Evolutionary conservation across 2,329 filamentous ascomycete species (phyloP).

Genomic region (Fusarium austroafricanum): DNA sequence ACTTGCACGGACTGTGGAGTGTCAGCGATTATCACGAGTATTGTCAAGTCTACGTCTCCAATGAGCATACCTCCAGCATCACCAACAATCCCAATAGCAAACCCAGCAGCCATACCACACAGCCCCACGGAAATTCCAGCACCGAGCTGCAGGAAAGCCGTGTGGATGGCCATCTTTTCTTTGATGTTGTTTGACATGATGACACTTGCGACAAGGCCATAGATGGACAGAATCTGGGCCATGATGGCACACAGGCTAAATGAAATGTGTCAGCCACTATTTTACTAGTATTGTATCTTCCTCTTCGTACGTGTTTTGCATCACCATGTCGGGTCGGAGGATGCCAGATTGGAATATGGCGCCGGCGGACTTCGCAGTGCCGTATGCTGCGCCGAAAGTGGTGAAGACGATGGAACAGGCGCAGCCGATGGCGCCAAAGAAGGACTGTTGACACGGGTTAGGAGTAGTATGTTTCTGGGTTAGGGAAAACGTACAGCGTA

Average conservation of each 20-base stretch:
- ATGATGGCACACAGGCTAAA: slow-evolving; percentile 57
- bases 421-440: slow-evolving; percentile 58
- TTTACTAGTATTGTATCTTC: not conserved
- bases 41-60: not conserved
- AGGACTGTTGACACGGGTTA: slow-evolving; percentile 47
- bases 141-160: slow-evolving; percentile 58
- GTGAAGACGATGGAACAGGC: slow-evolving; percentile 62
- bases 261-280: slow-evolving; percentile 17
- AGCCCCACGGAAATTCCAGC: slow-evolving; percentile 58
- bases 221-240: slow-evolving; percentile 62
- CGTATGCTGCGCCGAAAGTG: slow-evolving; percentile 61
- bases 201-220: slow-evolving; percentile 59
- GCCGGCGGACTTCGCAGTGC: slow-evolving; percentile 56
- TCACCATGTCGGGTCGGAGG: slow-evolving; percentile 58
- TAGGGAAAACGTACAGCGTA: slow-evolving; percentile 55
- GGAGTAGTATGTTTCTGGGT: not conserved
- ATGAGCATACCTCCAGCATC: slow-evolving; percentile 54
- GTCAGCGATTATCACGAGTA: slow-evolving; percentile 7
- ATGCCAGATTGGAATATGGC: slow-evolving; percentile 59
- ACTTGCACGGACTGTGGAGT: slow-evolving; percentile 55
- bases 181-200: slow-evolving; percentile 56
- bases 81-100: slow-evolving; percentile 60
- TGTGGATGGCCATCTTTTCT: slow-evolving; percentile 57
- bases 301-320: slow-evolving; percentile 54
- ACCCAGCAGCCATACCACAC: slow-evolving; percentile 59